Conservation (phyloP, 169 alveolate species). For the Plasmodium gaboni region DNA sequence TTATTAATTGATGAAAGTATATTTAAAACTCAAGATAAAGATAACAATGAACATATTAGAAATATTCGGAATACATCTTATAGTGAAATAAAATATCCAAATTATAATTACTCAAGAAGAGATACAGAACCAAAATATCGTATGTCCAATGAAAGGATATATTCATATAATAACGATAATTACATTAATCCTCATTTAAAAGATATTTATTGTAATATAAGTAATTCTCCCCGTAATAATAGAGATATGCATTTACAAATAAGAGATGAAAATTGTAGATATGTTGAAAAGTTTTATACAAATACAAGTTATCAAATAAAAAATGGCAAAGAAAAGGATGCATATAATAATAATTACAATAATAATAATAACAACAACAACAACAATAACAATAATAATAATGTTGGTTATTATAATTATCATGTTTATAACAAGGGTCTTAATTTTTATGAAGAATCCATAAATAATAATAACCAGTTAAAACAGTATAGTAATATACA, state of each 20-base stretch:
- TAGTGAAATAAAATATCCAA: background rate
- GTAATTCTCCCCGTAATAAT: background rate
- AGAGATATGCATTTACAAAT: constrained; percentile 12
- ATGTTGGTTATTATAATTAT: background rate
- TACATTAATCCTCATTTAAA: constrained; percentile 11
- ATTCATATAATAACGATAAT: background rate
- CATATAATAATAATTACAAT: background rate
- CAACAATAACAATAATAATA: background rate
- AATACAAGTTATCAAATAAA: constrained; percentile 3
- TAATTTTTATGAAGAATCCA: background rate
- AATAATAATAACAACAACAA: background rate
- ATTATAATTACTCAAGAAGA: constrained; percentile 19
- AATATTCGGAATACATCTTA: background rate
- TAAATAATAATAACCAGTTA: constrained; percentile 14
- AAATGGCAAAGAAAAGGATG: constrained; percentile 6
- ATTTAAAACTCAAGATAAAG: background rate
- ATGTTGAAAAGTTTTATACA: constrained; percentile 1
- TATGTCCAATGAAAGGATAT: constrained; percentile 2
- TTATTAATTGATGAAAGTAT: constrained; percentile 10
- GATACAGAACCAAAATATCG: background rate
- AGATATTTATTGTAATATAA: constrained; percentile 10
- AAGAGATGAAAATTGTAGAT: background rate
- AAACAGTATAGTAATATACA: constrained; percentile 22
- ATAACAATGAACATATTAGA: background rate
- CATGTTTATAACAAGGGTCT: too few species aligned